A percentile compares a stretch with the other conserved stretches of the same genome.
Conservation (phyloP, 371 early-diverging fungal species). For the Coemansia sp. region DNA sequence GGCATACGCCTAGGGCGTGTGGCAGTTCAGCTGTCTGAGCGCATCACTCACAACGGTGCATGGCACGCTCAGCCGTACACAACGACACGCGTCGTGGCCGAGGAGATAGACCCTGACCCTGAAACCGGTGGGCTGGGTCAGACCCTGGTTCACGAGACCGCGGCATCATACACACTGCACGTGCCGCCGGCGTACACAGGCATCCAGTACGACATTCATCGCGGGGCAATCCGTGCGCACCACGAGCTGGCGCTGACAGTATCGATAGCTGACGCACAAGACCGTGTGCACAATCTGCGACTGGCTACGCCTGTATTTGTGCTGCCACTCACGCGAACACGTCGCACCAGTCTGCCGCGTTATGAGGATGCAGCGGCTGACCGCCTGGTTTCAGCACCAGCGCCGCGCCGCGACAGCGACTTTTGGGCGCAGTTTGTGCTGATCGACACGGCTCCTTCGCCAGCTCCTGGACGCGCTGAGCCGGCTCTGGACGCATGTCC, state of each 20-base stretch:
- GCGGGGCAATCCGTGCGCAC: constrained; percentile 31
- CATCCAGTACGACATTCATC: constrained; percentile 48
- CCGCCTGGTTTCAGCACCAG: constrained; percentile 35
- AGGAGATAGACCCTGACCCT: neutral
- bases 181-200: constrained; percentile 41
- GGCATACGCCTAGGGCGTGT: constrained; percentile 33
- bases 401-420: constrained; percentile 28
- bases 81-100: constrained; percentile 6
- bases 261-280: constrained; percentile 18
- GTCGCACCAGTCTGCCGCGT: constrained; percentile 35
- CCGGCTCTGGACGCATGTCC: constrained; percentile 19
- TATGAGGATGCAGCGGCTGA: constrained; percentile 41
- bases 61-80: constrained; percentile 12
- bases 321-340: constrained; percentile 21
- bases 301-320: constrained; percentile 47
- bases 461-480: neutral
- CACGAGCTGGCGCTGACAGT: constrained; percentile 39
- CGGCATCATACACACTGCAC: constrained; percentile 16
- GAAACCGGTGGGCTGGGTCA: constrained; percentile 4
- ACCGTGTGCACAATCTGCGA: constrained; percentile 35
- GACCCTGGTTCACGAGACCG: constrained; percentile 31
- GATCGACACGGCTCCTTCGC: constrained; percentile 14
- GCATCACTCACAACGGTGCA: constrained; percentile 11
- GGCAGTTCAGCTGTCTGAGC: constrained; percentile 41
- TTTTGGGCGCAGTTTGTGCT: constrained; percentile 40